phyloP scores from a whole-genome alignment of 371 early-diverging fungal genomes.

The Haplosporangium sp. region DNA sequence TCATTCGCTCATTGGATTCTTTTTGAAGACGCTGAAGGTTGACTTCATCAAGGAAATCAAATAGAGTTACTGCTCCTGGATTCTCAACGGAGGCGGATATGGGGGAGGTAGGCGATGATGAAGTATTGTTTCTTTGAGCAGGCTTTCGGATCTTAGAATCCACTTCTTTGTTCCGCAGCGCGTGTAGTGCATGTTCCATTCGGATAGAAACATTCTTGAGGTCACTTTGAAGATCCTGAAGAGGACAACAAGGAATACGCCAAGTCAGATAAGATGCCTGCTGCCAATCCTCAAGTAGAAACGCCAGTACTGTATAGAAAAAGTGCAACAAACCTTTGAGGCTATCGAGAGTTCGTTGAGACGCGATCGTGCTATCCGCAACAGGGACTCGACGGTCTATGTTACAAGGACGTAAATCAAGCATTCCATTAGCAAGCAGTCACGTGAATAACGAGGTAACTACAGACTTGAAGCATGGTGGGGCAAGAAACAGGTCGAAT shows the following conservation, averaged over 20 bases:
- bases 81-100: not conserved
- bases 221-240: conserved; percentile 41
- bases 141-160: conserved; percentile 43
- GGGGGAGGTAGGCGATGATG: no score
- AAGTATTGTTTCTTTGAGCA: not conserved
- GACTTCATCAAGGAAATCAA: conserved; percentile 49
- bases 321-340: conserved; percentile 17
- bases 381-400: conserved; percentile 42
- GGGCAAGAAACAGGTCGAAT: not conserved
- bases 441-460: not conserved
- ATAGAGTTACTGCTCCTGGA: conserved; percentile 17
- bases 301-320: not conserved
- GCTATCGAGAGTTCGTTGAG: conserved; percentile 26
- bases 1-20: conserved; percentile 29
- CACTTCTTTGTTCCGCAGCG: conserved; percentile 31
- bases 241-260: not conserved
- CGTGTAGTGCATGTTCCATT: conserved; percentile 43
- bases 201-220: conserved; percentile 28
- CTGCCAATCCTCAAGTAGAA: not conserved
- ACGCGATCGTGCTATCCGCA: conserved; percentile 35
- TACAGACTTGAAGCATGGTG: no score
- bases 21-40: conserved; percentile 26
- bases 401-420: not conserved
- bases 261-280: not conserved
- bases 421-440: conserved; percentile 1